Base-by-base conservation (phyloP, 1,284 basidiomycete species). In the Lignosus rhinocerotis region DNA sequence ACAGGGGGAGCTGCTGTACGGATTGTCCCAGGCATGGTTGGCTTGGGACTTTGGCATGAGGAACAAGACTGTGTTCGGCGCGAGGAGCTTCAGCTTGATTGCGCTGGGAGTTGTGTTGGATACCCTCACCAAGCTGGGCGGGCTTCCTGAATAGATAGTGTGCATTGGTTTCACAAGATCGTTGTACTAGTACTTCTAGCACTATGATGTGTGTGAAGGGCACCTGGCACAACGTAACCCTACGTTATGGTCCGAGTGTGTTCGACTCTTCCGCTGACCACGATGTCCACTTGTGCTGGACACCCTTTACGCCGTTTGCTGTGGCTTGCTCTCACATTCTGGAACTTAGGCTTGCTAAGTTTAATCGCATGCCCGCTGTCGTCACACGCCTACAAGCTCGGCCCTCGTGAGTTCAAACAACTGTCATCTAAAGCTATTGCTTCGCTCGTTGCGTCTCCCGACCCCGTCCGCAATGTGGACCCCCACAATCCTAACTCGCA, bases 391-490 rank as follows among this genome's bases (percentile, higher is more conserved):
- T 51, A 49, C 14, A 61, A 60, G 36, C 69, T 75, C 1, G 71
- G 69, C 3, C 59, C 64, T 51, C 72, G 74, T 49, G 69, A 69
- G 5, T 74, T 91, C 45, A 66, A 69, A 21, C 69, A 75, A 48
- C 74, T 92, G 11, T 81, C 87, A 43, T 58, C 76, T 4, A 75
- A 78, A 45, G 79, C 84, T 55, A 77, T 91, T 45, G 65, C 74
- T 16, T 71, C 76, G 14, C 76, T 92, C 34, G 76, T 83, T 12
- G 75, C 77, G 7, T 73, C 77, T 16, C 78, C 78, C 12, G 87
- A 93, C 70, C 88, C 89, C 32, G 69, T 84, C 32, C 82, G 80
- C 69, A 87, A 85, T 64, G 66, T 93, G 46, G 85, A 93, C 73
- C 80, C 83, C 4, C 73, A 73, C 19, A 80, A 88, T 65, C 82